phyloP scores from a whole-genome alignment of 192 early-diverging fungal species.

The Rhizoclosmatium globosum region DNA sequence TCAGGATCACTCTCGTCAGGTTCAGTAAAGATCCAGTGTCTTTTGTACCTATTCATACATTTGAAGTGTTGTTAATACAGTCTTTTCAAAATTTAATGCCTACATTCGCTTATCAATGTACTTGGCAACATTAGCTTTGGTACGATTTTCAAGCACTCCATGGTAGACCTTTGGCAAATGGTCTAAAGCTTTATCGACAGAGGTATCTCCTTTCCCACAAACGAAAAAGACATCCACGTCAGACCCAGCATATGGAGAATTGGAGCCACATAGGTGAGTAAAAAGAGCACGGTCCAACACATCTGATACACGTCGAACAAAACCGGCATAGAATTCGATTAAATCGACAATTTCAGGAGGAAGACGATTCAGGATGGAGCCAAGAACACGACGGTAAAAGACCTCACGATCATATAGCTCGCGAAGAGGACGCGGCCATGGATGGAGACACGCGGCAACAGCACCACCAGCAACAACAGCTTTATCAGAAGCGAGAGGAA shows the following conservation, averaged over 20 bases:
- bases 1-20: background rate
- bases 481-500: slow-evolving; percentile 18
- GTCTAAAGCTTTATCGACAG: slow-evolving; percentile 14
- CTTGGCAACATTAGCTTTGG: slow-evolving; percentile 12
- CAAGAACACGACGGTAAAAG: background rate
- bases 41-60: background rate
- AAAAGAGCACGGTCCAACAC: slow-evolving; percentile 20
- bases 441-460: slow-evolving; percentile 37
- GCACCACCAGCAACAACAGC: slow-evolving; percentile 42
- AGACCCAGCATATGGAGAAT: slow-evolving; percentile 8
- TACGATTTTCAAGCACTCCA: background rate
- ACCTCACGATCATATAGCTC: slow-evolving; percentile 26
- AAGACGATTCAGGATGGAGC: background rate
- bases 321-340: slow-evolving; percentile 22
- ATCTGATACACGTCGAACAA: background rate
- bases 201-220: slow-evolving; percentile 5
- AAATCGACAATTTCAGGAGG: slow-evolving; percentile 28
- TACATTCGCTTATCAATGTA: background rate
- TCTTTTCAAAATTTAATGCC: no score
- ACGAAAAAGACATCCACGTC: slow-evolving; percentile 41
- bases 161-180: slow-evolving; percentile 19
- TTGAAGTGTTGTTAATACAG: no score
- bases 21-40: slow-evolving; percentile 11
- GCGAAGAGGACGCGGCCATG: slow-evolving; percentile 35
- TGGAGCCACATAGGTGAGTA: slow-evolving; percentile 13